Conservation (phyloP, 1,284 basidiomycete species). For the Kalmanozyma brasiliensis region DNA sequence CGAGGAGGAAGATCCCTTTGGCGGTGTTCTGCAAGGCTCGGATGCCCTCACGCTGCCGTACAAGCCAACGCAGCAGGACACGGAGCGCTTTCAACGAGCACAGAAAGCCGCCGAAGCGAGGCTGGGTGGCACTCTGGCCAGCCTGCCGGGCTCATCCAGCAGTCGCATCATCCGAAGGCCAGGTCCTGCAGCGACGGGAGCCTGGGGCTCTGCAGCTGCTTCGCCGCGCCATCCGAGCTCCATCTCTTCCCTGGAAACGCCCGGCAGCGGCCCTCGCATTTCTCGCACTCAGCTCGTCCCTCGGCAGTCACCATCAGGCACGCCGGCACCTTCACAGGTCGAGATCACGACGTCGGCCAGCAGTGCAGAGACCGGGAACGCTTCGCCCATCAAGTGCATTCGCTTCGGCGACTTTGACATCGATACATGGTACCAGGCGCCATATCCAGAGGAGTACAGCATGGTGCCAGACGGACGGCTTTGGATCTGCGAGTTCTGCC, state of each 20-base stretch:
- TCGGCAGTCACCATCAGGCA: constrained; percentile 20
- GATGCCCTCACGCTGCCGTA: constrained; percentile 84
- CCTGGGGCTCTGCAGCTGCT: constrained; percentile 11
- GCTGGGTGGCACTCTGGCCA: constrained; percentile 56
- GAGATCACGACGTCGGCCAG: constrained; percentile 41
- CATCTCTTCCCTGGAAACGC: constrained; percentile 13
- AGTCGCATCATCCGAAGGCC: constrained; percentile 27
- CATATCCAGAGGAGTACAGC: constrained; percentile 97
- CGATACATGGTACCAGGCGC: constrained; percentile 98
- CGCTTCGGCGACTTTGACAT: constrained; percentile 95
- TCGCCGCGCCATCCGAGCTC: constrained; percentile 24
- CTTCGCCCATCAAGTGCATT: constrained; percentile 71
- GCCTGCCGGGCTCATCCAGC: constrained; percentile 28
- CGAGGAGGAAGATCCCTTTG: constrained; percentile 75
- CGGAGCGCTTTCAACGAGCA: constrained; percentile 80
- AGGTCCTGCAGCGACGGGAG: not conserved
- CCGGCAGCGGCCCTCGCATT: constrained; percentile 26
- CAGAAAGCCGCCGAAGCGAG: constrained; percentile 77
- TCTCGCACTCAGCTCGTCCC: constrained; percentile 30
- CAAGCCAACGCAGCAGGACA: constrained; percentile 76
- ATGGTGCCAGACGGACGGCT: constrained; percentile 89
- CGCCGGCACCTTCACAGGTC: constrained; percentile 32
- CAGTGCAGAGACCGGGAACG: constrained; percentile 57
- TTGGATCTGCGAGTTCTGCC: constrained; percentile 97
- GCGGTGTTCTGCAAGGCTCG: constrained; percentile 75